Evolutionary conservation across 495 filamentous ascomycete genomes (phyloP), one percentile per base, ranked within the genome.

Genomic region (Astrothelium subdiscretum): DNA sequence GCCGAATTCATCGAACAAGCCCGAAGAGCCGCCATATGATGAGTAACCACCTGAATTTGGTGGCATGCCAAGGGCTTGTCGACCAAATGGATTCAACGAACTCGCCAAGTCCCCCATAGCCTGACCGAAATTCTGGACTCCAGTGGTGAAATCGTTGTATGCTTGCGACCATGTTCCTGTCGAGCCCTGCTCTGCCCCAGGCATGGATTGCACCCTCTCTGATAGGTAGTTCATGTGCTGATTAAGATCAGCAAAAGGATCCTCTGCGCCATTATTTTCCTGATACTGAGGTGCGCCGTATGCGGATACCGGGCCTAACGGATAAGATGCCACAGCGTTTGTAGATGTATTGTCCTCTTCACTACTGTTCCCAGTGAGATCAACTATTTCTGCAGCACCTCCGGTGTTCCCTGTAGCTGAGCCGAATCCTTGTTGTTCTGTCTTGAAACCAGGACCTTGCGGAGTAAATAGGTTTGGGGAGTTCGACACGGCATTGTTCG

Each of bases 361-460:
- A 60, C 60, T 54, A 38, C 68, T 66, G 59, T 60, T 64, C 22
- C 31, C 59, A 22, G 68, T 68, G 22, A 70, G 62, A 32, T 70
- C 68, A 29, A 68, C 48, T n/a, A 67, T 32, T 11, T 61, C 38
- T 15, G 35, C 52, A 0, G 29, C 11, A 51, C 35, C 27, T 10
- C 10, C 31, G 1, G 5, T 32, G 12, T 35, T 2, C 24, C 24
- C n/a, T 12, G 27, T 10, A n/a, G 13, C 32, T 20, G 24, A 18
- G 24, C 15, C 18, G 13, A 24, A 32, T 20, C n/a, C 20, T 29
- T 29, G 29, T 12, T 24, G 31, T 62, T 52, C 27, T 8, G n/a
- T 18, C 31, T 26, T 43, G 2, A 43, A 5, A 22, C 52, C 22
- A 32, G 32, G 59, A 24, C 35, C 24, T 24, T 51, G 27, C 29